A percentile compares a stretch with the other conserved stretches of the same genome.
Evolutionary conservation across 768 basidiomycete genomes (phyloP).

Genomic region (Auriculariales sp.): DNA sequence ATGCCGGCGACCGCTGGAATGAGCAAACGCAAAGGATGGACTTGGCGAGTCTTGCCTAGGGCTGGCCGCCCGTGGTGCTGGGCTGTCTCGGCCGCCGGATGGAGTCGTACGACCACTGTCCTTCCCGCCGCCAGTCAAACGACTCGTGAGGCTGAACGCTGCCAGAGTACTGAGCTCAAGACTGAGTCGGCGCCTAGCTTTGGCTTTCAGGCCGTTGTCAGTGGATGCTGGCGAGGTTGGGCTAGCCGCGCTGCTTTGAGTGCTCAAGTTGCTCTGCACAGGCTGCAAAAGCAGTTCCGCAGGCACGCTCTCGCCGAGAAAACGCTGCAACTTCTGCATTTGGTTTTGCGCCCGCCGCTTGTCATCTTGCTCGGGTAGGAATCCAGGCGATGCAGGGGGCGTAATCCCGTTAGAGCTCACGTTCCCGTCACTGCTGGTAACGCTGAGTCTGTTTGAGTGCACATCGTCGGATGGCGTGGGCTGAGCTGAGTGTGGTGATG

Average conservation of each 20-base stretch:
- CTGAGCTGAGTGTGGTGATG: too few species aligned
- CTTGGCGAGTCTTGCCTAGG: neutral
- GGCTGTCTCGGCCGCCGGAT: neutral
- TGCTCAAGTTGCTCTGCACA: neutral
- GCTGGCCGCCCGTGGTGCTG: neutral
- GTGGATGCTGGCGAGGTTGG: neutral
- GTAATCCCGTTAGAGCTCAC: neutral
- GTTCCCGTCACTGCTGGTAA: neutral
- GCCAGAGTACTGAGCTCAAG: neutral
- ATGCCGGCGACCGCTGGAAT: too few species aligned
- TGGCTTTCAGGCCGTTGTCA: neutral
- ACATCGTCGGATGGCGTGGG: neutral
- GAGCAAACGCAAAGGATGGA: too few species aligned
- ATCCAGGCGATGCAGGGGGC: neutral
- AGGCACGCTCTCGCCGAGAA: conserved; percentile 45
- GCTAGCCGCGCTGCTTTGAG: too few species aligned
- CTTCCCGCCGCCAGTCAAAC: too few species aligned
- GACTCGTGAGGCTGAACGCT: neutral
- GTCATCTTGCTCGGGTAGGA: neutral
- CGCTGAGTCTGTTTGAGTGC: neutral
- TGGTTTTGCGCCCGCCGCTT: neutral
- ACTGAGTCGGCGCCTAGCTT: neutral
- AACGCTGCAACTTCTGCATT: conserved; percentile 43
- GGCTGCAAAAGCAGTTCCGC: conserved; percentile 37
- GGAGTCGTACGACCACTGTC: neutral